A percentile compares a stretch with the other conserved stretches of the same genome.
Conservation (phyloP, 202 grass and related monocot genomes). For the Eragrostis tef region DNA sequence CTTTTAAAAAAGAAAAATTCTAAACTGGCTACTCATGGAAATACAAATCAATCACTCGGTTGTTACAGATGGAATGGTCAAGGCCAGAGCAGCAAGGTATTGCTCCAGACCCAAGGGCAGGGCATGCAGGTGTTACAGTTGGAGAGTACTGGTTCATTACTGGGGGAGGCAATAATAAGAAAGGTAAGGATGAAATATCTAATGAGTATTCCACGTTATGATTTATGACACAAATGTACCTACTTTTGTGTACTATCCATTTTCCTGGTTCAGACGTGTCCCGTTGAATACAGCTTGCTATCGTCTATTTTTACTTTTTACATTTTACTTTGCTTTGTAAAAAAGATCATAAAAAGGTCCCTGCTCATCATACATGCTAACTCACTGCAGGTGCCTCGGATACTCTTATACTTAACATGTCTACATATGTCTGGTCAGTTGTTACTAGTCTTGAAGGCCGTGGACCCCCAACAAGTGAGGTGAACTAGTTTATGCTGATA, state of each 20-base stretch:
- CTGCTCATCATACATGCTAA: constrained; percentile 12
- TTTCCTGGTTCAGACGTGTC: constrained; percentile 24
- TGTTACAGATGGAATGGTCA: constrained; percentile 82
- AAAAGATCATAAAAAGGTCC: constrained; percentile 1
- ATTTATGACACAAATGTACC: constrained; percentile 26
- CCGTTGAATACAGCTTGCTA: constrained; percentile 24
- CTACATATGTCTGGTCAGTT: constrained; percentile 71
- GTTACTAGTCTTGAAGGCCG: constrained; percentile 60
- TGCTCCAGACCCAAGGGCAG: constrained; percentile 66
- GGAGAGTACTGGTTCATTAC: constrained; percentile 82
- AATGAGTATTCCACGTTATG: neutral
- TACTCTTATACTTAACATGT: constrained; percentile 81
- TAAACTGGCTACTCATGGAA: constrained; percentile 12
- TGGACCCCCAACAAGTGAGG: constrained; percentile 73
- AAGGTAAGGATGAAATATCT: constrained; percentile 53
- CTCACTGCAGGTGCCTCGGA: constrained; percentile 63
- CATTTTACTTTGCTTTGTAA: neutral
- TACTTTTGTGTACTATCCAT: neutral
- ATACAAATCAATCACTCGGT: constrained; percentile 14
- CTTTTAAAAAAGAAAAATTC: constrained; percentile 1
- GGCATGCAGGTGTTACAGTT: constrained; percentile 67
- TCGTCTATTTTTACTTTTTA: neutral
- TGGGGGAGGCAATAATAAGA: constrained; percentile 75
- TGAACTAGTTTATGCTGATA: constrained; percentile 39
- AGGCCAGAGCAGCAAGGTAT: constrained; percentile 66